Evolutionary conservation across 1,284 basidiomycete species (phyloP), one percentile per base, ranked within the genome.

Genomic region (Fomitiporia mediterranea): DNA sequence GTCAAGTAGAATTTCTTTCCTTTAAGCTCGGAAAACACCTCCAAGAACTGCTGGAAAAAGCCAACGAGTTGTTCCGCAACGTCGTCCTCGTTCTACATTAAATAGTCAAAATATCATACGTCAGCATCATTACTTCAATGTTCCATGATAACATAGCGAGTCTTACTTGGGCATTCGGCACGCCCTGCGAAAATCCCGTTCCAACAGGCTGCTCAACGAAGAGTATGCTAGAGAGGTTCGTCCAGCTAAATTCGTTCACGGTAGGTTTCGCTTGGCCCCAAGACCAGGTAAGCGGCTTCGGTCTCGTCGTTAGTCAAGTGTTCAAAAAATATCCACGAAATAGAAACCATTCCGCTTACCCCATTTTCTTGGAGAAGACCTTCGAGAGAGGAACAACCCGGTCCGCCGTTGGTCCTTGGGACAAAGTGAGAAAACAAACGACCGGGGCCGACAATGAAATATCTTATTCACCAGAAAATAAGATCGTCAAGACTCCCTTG

Each of bases 181-280:
- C 76, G 4, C 91, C 91, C 61, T 84, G 82, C 0, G 86, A 86
- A 66, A 86, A 93, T 1, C 91, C 91, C 0, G 88, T 91, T 5
- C 88, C 86, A 25, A 91, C 82, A 0, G 91, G 91, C 63, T 94
- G 91, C 64, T 94, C 90, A 4, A 93, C 79, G 76, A 80, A 93
- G 13, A 92, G 70, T n/a, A 91, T 72, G 58, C 83, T 88, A 1
- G 86, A 86, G 27, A 91, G 71, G 64, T 92, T 91, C 0, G 86
- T 89, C 89, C 89, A 93, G 64, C 86, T 86, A 66, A 80, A 81
- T 60, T 84, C 78, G 61, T 92, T 94, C 1, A 70, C 70, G 0
- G 79, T 83, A 1, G 88, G 81, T 54, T 77, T 76, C 2, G 82
- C 83, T 60, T 81, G 80, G 1, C 89, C 89, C 46, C 64, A 73